These are phyloP conservation scores for Colletotrichum tanaceti DNA, from an alignment of 2,329 filamentous ascomycete genomes.

Conservation along the genomic window DNA sequence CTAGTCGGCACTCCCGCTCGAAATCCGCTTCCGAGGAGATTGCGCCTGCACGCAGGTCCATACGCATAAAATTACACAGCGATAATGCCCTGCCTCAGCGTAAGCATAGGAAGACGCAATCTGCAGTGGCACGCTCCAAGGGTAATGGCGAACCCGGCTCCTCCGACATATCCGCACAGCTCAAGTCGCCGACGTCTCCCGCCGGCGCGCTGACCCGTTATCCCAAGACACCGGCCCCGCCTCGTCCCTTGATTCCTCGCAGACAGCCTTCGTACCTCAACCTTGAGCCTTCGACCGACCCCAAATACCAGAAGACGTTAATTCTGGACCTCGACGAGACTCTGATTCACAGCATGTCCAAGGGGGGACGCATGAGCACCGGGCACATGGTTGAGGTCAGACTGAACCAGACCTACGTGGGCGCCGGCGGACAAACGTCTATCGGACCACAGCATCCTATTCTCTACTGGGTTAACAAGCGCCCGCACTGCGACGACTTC, in stretches of 20 bases:
- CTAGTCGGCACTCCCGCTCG: constrained; percentile 68
- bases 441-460: constrained; percentile 93
- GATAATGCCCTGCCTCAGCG: constrained; percentile 80
- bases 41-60: constrained; percentile 78
- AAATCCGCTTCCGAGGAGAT: constrained; percentile 75
- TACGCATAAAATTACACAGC: constrained; percentile 88
- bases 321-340: constrained; percentile 98
- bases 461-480: constrained; percentile 98
- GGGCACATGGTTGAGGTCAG: constrained; percentile 99
- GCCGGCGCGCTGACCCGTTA: constrained; percentile 85
- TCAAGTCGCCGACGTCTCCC: constrained; percentile 94
- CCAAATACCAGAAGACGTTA: constrained; percentile 85
- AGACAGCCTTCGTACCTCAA: constrained; percentile 90
- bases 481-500: constrained; percentile 96
- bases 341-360: constrained; percentile 96
- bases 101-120: constrained; percentile 73
- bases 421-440: constrained; percentile 72
- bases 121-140: constrained; percentile 58
- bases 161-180: constrained; percentile 76
- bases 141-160: constrained; percentile 52
- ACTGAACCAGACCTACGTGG: constrained; percentile 77
- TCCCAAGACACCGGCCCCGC: constrained; percentile 88
- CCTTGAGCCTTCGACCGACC: constrained; percentile 61
- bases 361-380: constrained; percentile 93
- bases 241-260: constrained; percentile 87